These are phyloP conservation scores for Wickerhamomyces bisporus DNA, from an alignment of 805 yeast species.

Conservation along the genomic window DNA sequence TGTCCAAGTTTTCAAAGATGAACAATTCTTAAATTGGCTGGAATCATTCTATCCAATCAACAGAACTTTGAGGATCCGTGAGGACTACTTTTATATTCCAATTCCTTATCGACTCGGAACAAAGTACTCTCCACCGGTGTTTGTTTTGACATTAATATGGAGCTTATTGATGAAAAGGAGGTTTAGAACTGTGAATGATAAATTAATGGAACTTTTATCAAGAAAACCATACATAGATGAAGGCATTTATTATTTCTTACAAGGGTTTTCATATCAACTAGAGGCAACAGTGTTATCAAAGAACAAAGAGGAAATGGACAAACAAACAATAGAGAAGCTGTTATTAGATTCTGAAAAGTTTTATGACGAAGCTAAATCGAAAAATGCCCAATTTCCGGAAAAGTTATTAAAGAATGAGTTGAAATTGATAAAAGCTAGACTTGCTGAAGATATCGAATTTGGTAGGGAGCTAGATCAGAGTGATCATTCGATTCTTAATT, in stretches of 20 bases:
- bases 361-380: constrained; percentile 12
- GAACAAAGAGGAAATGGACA: constrained; percentile 3
- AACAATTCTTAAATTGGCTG: constrained; percentile 21
- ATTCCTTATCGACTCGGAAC: constrained; percentile 15
- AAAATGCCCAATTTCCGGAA: constrained; percentile 15
- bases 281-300: constrained; percentile 11
- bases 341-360: constrained; percentile 8
- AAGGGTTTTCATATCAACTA: constrained; percentile 20
- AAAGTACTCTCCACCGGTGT: constrained; percentile 9
- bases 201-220: constrained; percentile 11
- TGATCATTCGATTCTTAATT: background rate
- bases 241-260: constrained; percentile 21
- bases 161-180: constrained; percentile 13
- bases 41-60: constrained; percentile 6
- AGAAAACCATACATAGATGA: constrained; percentile 16
- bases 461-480: background rate
- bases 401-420: constrained; percentile 13
- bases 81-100: background rate
- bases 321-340: constrained; percentile 9
- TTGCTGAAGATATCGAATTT: constrained; percentile 4
- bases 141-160: constrained; percentile 17
- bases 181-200: constrained; percentile 15
- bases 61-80: background rate
- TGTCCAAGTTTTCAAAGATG: constrained; percentile 15
- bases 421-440: constrained; percentile 6